A percentile compares a stretch with the other conserved stretches of the same genome.
phyloP scores from a whole-genome alignment of 1,139 yeast species.

The Magnusiomyces tetraspermus region DNA sequence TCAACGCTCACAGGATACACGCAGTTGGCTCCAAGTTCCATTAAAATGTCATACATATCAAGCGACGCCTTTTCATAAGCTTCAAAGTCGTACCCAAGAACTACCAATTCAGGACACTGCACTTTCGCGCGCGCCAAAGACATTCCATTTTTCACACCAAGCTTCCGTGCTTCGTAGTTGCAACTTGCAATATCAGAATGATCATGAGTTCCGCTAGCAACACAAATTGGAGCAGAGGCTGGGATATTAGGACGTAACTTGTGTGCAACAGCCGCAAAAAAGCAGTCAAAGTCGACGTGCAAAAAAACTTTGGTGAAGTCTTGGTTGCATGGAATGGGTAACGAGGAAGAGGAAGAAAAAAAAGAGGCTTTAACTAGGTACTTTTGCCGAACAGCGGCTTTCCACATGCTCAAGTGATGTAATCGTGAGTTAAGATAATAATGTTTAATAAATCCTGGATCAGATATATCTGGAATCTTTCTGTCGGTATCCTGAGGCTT shows the following conservation, averaged over 20 bases:
- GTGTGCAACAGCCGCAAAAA: conserved; percentile 79
- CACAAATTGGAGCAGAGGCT: conserved; percentile 57
- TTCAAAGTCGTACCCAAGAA: conserved; percentile 65
- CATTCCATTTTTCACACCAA: conserved; percentile 79
- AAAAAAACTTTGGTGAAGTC: conserved; percentile 35
- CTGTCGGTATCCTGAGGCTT: neutral
- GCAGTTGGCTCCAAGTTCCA: conserved; percentile 40
- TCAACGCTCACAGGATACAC: conserved; percentile 84
- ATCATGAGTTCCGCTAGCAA: conserved; percentile 61
- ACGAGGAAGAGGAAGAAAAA: neutral
- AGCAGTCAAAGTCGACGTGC: conserved; percentile 90
- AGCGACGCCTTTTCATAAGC: conserved; percentile 57
- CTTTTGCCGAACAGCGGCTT: conserved; percentile 57
- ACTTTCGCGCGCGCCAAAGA: conserved; percentile 63
- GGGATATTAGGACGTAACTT: conserved; percentile 39
- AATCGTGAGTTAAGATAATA: conserved; percentile 76
- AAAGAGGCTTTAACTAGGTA: conserved; percentile 37
- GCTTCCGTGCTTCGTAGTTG: conserved; percentile 69
- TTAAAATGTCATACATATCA: conserved; percentile 42
- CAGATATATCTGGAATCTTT: conserved; percentile 21
- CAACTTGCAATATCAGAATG: conserved; percentile 82
- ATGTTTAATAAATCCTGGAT: conserved; percentile 61
- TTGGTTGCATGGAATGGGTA: neutral
- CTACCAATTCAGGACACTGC: conserved; percentile 49
- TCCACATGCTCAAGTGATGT: conserved; percentile 85